Percentiles rank a stretch among this genome's conserved stretches.
phyloP scores from a whole-genome alignment of 2,329 filamentous ascomycete species.

The Fusarium pilosicola region DNA sequence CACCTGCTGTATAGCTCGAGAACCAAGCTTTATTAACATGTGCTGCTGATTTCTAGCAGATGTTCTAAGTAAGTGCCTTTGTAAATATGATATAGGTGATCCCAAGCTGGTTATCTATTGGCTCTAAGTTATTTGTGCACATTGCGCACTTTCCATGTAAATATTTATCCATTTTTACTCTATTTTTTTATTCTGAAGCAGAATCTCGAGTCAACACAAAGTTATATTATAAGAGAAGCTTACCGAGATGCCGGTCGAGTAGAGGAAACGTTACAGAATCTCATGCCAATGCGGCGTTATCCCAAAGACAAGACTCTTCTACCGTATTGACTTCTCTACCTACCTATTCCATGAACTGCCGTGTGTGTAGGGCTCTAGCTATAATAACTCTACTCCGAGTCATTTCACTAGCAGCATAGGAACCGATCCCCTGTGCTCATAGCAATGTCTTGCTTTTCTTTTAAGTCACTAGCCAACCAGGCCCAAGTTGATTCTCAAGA shows the following conservation, averaged over 20 bases:
- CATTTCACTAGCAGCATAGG: background rate
- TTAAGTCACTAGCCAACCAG: conserved; percentile 31
- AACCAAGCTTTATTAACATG: conserved; percentile 3
- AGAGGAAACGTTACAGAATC: conserved; percentile 10
- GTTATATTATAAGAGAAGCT: background rate
- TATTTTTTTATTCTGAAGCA: background rate
- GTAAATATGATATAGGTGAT: background rate
- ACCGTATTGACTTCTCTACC: background rate
- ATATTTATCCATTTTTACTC: background rate
- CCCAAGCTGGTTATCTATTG: background rate
- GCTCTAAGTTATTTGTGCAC: background rate
- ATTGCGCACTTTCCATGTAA: background rate
- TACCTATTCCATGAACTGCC: conserved; percentile 8
- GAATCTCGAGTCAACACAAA: background rate
- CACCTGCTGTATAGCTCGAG: background rate
- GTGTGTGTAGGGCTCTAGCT: background rate
- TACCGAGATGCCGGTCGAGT: background rate
- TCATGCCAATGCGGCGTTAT: conserved; percentile 6
- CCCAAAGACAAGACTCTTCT: background rate
- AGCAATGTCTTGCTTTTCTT: conserved; percentile 18
- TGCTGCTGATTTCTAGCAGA: conserved; percentile 5
- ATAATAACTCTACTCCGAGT: background rate
- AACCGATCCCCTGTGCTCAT: background rate
- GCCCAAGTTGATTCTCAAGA: conserved; percentile 32
- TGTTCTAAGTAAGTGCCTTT: background rate